A percentile compares a stretch with the other conserved stretches of the same genome.
Conservation (phyloP, 306 rosid genomes). For the Herpetospermum pedunculosum region DNA sequence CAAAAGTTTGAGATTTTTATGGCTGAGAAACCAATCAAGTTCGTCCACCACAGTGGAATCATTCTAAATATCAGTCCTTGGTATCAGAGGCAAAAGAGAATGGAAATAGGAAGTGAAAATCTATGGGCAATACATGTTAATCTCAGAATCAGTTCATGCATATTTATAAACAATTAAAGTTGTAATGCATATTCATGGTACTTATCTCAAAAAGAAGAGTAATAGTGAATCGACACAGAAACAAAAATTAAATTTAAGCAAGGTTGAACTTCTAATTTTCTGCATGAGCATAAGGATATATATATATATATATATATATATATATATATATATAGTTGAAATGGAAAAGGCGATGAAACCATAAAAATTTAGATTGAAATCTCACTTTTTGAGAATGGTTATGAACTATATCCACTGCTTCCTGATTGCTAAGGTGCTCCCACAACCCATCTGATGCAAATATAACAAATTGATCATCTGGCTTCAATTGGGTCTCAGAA, state of each 20-base stretch:
- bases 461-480: slow-evolving; percentile 68
- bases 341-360: slow-evolving; percentile 1
- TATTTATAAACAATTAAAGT: neutral
- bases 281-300: neutral
- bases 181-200: neutral
- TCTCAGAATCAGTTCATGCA: neutral
- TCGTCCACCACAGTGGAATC: neutral
- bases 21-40: neutral
- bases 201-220: neutral
- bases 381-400: slow-evolving; percentile 60
- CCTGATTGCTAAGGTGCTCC: slow-evolving; percentile 92
- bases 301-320: neutral
- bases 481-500: slow-evolving; percentile 50
- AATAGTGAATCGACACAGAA: neutral
- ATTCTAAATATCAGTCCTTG: neutral
- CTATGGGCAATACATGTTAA: neutral
- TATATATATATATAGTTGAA: neutral
- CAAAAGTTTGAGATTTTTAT: neutral
- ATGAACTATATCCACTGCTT: slow-evolving; percentile 86
- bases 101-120: neutral
- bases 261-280: neutral
- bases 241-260: neutral
- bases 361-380: neutral
- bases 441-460: slow-evolving; percentile 95
- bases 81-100: neutral